Evolutionary conservation across 2,329 filamentous ascomycete genomes (phyloP).

Genomic region (Aaosphaeria pasadenensis): DNA sequence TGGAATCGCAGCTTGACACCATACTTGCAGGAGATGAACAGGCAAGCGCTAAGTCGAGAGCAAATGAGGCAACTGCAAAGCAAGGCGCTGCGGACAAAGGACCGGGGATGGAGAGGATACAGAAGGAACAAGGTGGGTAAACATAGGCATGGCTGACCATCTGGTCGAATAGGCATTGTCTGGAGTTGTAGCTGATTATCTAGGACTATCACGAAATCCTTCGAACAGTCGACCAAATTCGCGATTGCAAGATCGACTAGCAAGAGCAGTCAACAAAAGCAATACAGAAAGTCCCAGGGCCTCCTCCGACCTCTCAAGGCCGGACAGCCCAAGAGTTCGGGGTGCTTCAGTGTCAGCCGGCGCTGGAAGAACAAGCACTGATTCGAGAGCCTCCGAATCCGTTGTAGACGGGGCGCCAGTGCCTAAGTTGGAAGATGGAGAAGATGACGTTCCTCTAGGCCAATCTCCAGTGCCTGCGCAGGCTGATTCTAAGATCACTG

Average conservation of each 20-base stretch:
- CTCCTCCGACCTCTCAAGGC: constrained; percentile 52
- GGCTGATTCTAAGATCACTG: constrained; percentile 17
- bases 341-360: constrained; percentile 21
- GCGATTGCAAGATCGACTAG: constrained; percentile 82
- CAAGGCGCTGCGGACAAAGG: constrained; percentile 26
- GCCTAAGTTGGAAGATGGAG: constrained; percentile 1
- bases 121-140: constrained; percentile 31
- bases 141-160: constrained; percentile 14
- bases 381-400: constrained; percentile 36
- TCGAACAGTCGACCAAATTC: constrained; percentile 71
- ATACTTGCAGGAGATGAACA: constrained; percentile 81
- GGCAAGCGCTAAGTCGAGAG: constrained; percentile 41
- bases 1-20: constrained; percentile 88
- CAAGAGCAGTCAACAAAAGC: constrained; percentile 79
- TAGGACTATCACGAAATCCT: constrained; percentile 60
- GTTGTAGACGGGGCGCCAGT: constrained; percentile 12
- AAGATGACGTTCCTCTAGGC: constrained; percentile 14
- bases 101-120: constrained; percentile 25
- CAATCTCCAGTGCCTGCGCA: constrained; percentile 13
- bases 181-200: neutral
- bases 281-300: constrained; percentile 45
- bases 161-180: neutral
- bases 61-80: constrained; percentile 36
- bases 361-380: constrained; percentile 45
- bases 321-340: constrained; percentile 50